phyloP scores from a whole-genome alignment of 345 rosid species.

The Arabidopsis suecica region DNA sequence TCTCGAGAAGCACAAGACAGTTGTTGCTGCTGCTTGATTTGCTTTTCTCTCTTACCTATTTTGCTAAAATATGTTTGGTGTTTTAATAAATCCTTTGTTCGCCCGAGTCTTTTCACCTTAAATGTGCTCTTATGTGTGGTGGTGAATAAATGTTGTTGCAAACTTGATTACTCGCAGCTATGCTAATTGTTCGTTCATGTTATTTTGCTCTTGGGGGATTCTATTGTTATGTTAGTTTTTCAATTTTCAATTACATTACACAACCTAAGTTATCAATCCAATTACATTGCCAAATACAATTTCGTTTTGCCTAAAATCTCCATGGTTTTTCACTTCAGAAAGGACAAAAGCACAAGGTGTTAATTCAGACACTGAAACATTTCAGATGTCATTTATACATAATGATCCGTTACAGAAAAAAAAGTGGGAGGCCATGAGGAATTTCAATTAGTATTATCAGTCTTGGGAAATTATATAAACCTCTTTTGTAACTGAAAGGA shows the following conservation, averaged over 20 bases:
- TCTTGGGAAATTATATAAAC: slow-evolving; percentile 29
- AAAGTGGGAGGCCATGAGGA: slow-evolving; percentile 15
- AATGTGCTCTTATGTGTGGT: slow-evolving; percentile 23
- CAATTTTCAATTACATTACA: too few relatives aligned
- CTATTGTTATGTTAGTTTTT: not conserved
- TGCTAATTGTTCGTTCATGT: not conserved
- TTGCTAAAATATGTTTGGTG: slow-evolving; percentile 28
- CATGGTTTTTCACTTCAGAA: not conserved
- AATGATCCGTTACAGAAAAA: slow-evolving; percentile 5
- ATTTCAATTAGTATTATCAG: slow-evolving; percentile 28
- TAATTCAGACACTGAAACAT: slow-evolving; percentile 25
- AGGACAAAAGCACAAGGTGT: slow-evolving; percentile 9
- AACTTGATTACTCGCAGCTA: slow-evolving; percentile 25
- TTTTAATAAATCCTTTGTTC: slow-evolving; percentile 33
- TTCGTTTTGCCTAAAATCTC: not conserved
- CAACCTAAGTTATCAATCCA: too few relatives aligned
- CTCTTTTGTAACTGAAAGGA: slow-evolving; percentile 11
- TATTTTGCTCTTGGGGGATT: not conserved
- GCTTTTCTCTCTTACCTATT: not conserved
- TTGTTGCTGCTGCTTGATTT: slow-evolving; percentile 48
- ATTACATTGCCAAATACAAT: not conserved
- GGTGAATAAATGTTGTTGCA: slow-evolving; percentile 43
- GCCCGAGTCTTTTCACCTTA: not conserved
- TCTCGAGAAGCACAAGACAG: slow-evolving; percentile 51
- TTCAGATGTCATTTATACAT: slow-evolving; percentile 25